Base-by-base conservation (phyloP, 2,329 filamentous ascomycete species). In the Dactylellina haptotyla region DNA sequence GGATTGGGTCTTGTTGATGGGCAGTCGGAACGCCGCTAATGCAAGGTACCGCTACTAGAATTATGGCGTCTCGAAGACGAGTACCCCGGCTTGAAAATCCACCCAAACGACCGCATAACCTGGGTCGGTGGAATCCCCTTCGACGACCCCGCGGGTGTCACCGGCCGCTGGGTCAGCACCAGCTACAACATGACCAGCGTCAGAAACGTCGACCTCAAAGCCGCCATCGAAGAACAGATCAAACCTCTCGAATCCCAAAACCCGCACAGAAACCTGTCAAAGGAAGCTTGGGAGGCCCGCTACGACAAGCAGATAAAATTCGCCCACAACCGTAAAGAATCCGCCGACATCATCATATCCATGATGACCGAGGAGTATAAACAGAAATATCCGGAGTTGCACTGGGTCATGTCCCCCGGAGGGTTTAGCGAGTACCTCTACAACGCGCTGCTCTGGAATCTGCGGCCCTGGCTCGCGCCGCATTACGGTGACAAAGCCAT, bases 251-350 rank as follows among this genome's bases (percentile, higher is more conserved):
- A n/a, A 51, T 37, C 26, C 30, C 4, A 39, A 3, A 2, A 23
- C 25, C 10, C 16, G 14, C 8, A 5, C 10, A 18, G 34, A 14
- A 63, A 58, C 32, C 30, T 53, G 6, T 50, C 32, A 8, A 71
- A 63, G 18, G 48, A 63, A 32, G 57, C 57, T 30, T 63, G 56
- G 56, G 57, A 70, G 20, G 34, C 58, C 9, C 66, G 66, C 3
- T 71, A 71, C 51, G 51, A 64, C 25, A 71, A 58, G 37, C 66
- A 64, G 16, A 71, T 71, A 5, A 14, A 14, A 1, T 70, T 63
- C 41, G 65, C 65, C 0, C 32, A 45, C 4, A 56, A 71, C 9
- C 48, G 37, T n/a, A 64, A 64, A n/a, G 58, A 58, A 43, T 63
- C 50, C 1, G 66, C 51, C 4, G 41, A 51, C 10, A 30, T 58